Evolutionary conservation across 1,139 yeast species (phyloP).

Genomic region (Kodamaea sp.): DNA sequence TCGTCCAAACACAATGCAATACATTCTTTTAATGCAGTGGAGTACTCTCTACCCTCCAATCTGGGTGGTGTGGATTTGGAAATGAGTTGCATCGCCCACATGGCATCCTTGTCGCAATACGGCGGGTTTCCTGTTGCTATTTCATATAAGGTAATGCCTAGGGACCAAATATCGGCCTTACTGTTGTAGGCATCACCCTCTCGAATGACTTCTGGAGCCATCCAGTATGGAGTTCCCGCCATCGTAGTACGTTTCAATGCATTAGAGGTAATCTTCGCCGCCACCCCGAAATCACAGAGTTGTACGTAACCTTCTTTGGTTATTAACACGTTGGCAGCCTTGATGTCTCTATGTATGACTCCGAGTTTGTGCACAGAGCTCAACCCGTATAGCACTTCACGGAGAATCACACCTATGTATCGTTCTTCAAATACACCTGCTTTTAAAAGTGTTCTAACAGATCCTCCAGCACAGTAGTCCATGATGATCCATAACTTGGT

Average conservation of each 20-base stretch:
- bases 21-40: constrained; percentile 76
- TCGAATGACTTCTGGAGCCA: constrained; percentile 97
- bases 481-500: constrained; percentile 95
- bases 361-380: constrained; percentile 84
- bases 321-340: constrained; percentile 91
- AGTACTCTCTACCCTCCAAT: constrained; percentile 84
- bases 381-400: constrained; percentile 80
- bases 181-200: constrained; percentile 87
- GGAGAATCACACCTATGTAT: constrained; percentile 74
- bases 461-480: constrained; percentile 98
- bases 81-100: constrained; percentile 91
- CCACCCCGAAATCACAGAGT: constrained; percentile 96
- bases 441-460: constrained; percentile 79
- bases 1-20: constrained; percentile 93
- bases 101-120: constrained; percentile 90
- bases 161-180: constrained; percentile 90
- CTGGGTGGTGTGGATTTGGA: constrained; percentile 94
- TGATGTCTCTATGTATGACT: constrained; percentile 92
- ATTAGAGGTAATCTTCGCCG: constrained; percentile 80
- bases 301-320: constrained; percentile 88
- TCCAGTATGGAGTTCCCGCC: constrained; percentile 98
- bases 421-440: constrained; percentile 89
- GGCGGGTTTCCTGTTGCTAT: constrained; percentile 98
- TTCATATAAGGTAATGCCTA: constrained; percentile 92
- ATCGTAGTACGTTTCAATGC: constrained; percentile 81